Percentiles rank a stretch among this genome's conserved stretches.
Conservation (phyloP, 495 filamentous ascomycete genomes). For the Glarea lozoyensis region DNA sequence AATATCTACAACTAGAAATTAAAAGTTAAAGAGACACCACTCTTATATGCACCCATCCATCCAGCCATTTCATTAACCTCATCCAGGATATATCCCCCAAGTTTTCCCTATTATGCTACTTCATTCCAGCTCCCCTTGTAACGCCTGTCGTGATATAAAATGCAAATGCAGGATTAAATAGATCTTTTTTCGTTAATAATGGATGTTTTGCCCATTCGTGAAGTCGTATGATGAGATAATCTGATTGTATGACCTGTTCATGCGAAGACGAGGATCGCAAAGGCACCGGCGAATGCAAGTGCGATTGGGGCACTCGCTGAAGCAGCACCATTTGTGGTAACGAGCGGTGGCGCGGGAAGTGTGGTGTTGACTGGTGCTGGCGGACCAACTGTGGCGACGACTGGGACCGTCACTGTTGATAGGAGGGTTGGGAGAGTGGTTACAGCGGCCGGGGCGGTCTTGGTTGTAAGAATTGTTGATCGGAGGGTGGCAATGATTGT, state of each 20-base stretch:
- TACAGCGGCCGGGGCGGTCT: background rate
- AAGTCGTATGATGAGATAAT: background rate
- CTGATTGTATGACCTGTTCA: background rate
- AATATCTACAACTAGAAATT: no score
- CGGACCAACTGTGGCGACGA: background rate
- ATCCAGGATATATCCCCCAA: no score
- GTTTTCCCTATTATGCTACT: no score
- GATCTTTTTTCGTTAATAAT: background rate
- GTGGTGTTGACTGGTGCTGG: constrained; percentile 1
- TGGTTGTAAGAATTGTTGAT: background rate
- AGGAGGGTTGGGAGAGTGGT: background rate
- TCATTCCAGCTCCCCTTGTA: no score
- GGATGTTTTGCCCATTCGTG: background rate
- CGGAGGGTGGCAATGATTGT: constrained; percentile 5
- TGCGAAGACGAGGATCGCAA: constrained; percentile 16
- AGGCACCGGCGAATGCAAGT: constrained; percentile 13
- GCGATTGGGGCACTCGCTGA: constrained; percentile 10
- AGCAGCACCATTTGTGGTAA: constrained; percentile 1
- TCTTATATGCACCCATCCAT: no score
- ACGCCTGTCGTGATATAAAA: no score
- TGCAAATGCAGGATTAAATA: no score
- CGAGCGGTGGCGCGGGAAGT: constrained; percentile 10
- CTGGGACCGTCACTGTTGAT: background rate
- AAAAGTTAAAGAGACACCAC: no score
- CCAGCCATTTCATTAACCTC: no score